These are phyloP conservation scores for Termitomyces sp. DNA, from an alignment of 768 basidiomycete species.

Conservation along the genomic window DNA sequence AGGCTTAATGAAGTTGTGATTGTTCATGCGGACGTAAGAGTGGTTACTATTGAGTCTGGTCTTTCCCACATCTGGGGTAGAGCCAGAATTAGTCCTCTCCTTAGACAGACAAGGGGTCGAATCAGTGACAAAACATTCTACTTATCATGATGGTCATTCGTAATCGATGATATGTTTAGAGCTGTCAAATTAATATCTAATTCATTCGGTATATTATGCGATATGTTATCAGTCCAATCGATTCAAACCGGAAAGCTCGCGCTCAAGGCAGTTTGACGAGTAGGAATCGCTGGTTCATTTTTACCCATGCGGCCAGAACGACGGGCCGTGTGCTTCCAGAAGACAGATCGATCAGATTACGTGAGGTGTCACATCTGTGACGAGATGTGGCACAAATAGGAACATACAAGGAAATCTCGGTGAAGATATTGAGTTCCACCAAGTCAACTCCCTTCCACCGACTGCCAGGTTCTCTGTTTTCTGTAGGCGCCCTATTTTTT, in stretches of 20 bases:
- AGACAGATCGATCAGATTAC: conserved; percentile 8
- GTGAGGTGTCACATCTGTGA: conserved; percentile 14
- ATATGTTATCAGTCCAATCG: neutral
- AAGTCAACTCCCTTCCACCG: conserved; percentile 9
- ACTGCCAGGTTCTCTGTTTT: conserved; percentile 20
- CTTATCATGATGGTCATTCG: neutral
- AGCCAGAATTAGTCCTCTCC: neutral
- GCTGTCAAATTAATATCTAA: neutral
- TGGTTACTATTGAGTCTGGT: neutral
- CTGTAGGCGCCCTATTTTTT: conserved; percentile 15
- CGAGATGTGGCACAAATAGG: conserved; percentile 9
- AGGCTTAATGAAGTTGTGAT: conserved; percentile 17
- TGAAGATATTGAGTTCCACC: conserved; percentile 15
- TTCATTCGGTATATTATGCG: neutral
- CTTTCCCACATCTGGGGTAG: neutral
- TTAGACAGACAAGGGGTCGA: neutral
- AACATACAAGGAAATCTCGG: conserved; percentile 19
- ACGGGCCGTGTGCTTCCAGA: conserved; percentile 6
- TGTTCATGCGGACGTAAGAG: neutral
- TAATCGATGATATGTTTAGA: neutral
- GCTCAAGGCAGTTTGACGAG: neutral
- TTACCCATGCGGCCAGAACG: neutral
- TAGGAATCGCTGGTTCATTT: neutral
- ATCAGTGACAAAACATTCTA: neutral
- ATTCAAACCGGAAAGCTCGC: neutral